phyloP scores from a whole-genome alignment of 495 filamentous ascomycete genomes.

The Talaromyces borbonicus region DNA sequence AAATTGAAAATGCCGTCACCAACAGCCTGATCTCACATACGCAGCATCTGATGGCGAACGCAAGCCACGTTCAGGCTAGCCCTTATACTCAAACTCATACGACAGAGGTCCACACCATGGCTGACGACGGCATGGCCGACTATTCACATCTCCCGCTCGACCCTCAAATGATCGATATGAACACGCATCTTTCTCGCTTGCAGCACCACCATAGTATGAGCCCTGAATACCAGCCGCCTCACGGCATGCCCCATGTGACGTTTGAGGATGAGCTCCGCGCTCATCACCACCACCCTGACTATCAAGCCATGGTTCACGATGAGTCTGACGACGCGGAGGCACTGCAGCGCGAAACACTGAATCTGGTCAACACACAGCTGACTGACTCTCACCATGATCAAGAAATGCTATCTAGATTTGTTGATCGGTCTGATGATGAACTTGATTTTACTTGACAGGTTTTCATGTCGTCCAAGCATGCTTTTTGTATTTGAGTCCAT shows the following conservation, averaged over 20 bases:
- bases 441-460: conserved; percentile 27
- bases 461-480: not conserved
- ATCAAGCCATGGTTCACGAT: conserved; percentile 39
- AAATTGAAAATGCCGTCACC: conserved; percentile 13
- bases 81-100: conserved; percentile 24
- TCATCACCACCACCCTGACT: conserved; percentile 30
- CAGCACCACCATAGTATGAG: conserved; percentile 29
- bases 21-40: conserved; percentile 11
- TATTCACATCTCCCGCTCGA: conserved; percentile 35
- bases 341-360: conserved; percentile 31
- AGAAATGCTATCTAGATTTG: conserved; percentile 33
- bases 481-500: too few species aligned
- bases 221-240: conserved; percentile 22
- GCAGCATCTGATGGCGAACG: conserved; percentile 25
- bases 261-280: conserved; percentile 35
- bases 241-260: conserved; percentile 19
- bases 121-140: conserved; percentile 25
- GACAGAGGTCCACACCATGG: conserved; percentile 16
- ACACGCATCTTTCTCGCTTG: conserved; percentile 29
- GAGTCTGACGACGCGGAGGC: conserved; percentile 26
- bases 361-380: conserved; percentile 31
- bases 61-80: conserved; percentile 20
- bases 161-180: conserved; percentile 35
- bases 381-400: conserved; percentile 36
- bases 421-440: conserved; percentile 29